Percentiles rank a stretch among this genome's conserved stretches.
phyloP scores from a whole-genome alignment of 805 yeast genomes.

The Candida golubevii region DNA sequence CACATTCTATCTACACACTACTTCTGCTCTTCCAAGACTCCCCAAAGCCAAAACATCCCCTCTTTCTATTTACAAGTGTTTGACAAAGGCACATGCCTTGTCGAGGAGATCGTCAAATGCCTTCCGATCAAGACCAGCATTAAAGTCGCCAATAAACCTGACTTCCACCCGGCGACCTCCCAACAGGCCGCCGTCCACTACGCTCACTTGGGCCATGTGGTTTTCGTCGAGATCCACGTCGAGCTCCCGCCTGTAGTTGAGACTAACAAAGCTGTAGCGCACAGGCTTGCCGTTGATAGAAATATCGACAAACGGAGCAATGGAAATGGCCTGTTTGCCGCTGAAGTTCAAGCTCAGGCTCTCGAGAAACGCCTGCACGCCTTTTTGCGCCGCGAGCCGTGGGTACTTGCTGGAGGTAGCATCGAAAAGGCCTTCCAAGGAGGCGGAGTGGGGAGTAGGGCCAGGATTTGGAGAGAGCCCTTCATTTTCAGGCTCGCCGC shows the following conservation, averaged over 20 bases:
- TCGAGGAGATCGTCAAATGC: slow-evolving; percentile 25
- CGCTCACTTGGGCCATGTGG: slow-evolving; percentile 37
- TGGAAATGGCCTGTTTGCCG: slow-evolving; percentile 30
- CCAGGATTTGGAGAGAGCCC: neutral
- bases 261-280: slow-evolving; percentile 41
- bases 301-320: slow-evolving; percentile 39
- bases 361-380: slow-evolving; percentile 37
- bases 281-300: slow-evolving; percentile 35
- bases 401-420: slow-evolving; percentile 24
- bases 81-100: slow-evolving; percentile 18
- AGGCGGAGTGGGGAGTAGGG: neutral
- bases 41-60: neutral
- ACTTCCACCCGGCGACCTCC: slow-evolving; percentile 51
- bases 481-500: no score
- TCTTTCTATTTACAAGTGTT: slow-evolving; percentile 12
- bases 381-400: slow-evolving; percentile 36
- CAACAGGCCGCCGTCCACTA: slow-evolving; percentile 54
- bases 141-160: slow-evolving; percentile 13
- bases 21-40: no score
- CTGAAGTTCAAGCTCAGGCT: slow-evolving; percentile 37
- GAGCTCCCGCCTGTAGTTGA: slow-evolving; percentile 43
- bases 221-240: slow-evolving; percentile 36
- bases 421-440: slow-evolving; percentile 16
- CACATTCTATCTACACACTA: no score
- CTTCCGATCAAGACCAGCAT: slow-evolving; percentile 14